Evolutionary conservation across 2,329 filamentous ascomycete species (phyloP), one percentile per base, ranked within the genome.

Genomic region (Trichoderma asperellum): DNA sequence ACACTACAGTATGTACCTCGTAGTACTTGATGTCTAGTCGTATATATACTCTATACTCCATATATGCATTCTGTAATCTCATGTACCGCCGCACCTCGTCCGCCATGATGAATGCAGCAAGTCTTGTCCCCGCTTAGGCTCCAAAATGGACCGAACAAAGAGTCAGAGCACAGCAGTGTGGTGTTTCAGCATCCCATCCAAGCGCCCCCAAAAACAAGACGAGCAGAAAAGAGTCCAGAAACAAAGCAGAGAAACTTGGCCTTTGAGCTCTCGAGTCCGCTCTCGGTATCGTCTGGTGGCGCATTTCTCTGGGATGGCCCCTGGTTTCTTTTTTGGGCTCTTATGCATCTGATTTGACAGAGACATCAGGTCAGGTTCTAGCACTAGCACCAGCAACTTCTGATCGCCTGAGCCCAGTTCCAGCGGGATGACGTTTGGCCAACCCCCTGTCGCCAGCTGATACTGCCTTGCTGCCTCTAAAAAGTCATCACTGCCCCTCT

Each of bases 401-500:
- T 56, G 62, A 65, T 65, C 62, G 62, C 62, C 52, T 65, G 62
- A 68, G 56, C 65, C 57, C 65, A n/a, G 34, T 59, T 61, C 49
- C 43, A 40, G 32, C 55, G 49, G 68, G 62, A 66, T 70, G 68
- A 70, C 68, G 68, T 67, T 58, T 57, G 59, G 49, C 37, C 59
- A 52, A 55, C 68, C 68, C 40, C 68, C 68, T 67, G 62, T 49
- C 60, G 34, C 68, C 68, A 70, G 68, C 68, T 70, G 68, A 70
- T 70, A 68, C 68, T 70, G 68, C 68, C 69, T 70, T 70, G 69
- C 58, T 68, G 69, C 57, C 69, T 58, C 53, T 55, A 37, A 59
- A 53, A 64, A 68, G 35, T 56, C 47, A 68, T 69, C 68, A 70
- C 63, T 63, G 63, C 68, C 62, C 62, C 62, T 66, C 62, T 57